These are phyloP conservation scores for Castanea crenata DNA, from an alignment of 306 rosid genomes.

Conservation along the genomic window DNA sequence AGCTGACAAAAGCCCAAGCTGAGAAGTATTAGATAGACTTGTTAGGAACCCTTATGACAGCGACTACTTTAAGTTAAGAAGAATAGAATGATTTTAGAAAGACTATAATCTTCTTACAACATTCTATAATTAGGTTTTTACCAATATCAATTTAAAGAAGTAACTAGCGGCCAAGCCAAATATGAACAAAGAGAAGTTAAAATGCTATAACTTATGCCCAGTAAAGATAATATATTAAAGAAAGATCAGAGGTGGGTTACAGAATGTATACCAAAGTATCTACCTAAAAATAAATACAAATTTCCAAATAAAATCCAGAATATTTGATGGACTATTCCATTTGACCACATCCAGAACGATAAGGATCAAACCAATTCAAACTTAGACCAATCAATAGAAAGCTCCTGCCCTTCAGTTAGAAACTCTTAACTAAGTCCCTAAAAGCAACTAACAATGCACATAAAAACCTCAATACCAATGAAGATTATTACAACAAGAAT, in stretches of 20 bases:
- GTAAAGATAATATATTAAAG: too few species aligned
- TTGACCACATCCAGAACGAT: too few species aligned
- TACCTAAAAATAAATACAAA: too few species aligned
- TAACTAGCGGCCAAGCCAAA: neutral
- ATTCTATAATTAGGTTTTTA: too few species aligned
- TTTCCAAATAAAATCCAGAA: too few species aligned
- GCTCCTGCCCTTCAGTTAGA: neutral
- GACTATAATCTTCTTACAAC: too few species aligned
- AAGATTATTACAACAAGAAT: neutral
- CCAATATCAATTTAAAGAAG: neutral
- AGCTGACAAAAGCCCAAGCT: neutral
- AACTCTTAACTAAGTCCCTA: neutral
- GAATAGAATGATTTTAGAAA: neutral
- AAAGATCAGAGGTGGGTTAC: too few species aligned
- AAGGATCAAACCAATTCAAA: too few species aligned
- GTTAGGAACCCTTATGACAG: neutral
- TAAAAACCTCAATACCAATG: neutral
- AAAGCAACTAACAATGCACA: neutral
- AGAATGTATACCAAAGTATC: too few species aligned
- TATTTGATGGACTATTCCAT: too few species aligned
- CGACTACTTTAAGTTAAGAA: neutral
- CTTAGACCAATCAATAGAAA: too few species aligned
- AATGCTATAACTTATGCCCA: neutral
- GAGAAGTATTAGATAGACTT: neutral
- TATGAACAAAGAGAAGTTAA: neutral